Conservation (phyloP, 148 eudicot species). For the Nepenthes mirabilis region DNA sequence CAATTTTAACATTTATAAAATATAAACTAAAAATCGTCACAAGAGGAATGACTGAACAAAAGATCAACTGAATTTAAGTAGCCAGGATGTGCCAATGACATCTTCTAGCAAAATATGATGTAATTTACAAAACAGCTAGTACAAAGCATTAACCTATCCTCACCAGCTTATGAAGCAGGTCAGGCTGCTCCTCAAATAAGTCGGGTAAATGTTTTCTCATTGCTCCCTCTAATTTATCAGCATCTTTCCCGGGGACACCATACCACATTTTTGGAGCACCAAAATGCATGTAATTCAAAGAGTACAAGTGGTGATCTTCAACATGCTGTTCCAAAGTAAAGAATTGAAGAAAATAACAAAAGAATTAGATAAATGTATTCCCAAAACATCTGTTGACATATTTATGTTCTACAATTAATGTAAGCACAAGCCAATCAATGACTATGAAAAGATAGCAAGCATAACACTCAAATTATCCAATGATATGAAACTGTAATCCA, state of each 20-base stretch:
- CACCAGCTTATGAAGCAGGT: slow-evolving; percentile 98
- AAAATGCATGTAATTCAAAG: slow-evolving; percentile 93
- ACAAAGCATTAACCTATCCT: slow-evolving; percentile 3
- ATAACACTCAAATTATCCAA: too few species aligned
- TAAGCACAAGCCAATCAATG: too few species aligned
- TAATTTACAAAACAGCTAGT: too few species aligned
- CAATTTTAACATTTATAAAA: too few species aligned
- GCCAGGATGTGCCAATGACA: too few species aligned
- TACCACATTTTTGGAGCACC: slow-evolving; percentile 99
- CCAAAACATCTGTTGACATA: background rate
- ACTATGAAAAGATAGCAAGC: too few species aligned
- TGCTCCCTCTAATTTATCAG: slow-evolving; percentile 65
- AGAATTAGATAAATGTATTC: background rate
- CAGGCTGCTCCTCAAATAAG: slow-evolving; percentile 94
- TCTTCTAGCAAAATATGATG: too few species aligned
- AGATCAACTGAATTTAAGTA: too few species aligned
- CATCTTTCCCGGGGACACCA: slow-evolving; percentile 86
- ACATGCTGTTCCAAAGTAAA: slow-evolving; percentile 56
- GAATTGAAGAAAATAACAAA: background rate
- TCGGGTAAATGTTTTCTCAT: slow-evolving; percentile 93
- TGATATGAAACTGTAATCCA: too few species aligned
- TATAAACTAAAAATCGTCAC: too few species aligned
- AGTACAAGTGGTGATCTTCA: slow-evolving; percentile 94
- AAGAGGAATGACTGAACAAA: too few species aligned
- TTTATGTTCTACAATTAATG: background rate